Evolutionary conservation across 495 filamentous ascomycete genomes (phyloP), one percentile per base, ranked within the genome.

Genomic region (Tuber calosporum): DNA sequence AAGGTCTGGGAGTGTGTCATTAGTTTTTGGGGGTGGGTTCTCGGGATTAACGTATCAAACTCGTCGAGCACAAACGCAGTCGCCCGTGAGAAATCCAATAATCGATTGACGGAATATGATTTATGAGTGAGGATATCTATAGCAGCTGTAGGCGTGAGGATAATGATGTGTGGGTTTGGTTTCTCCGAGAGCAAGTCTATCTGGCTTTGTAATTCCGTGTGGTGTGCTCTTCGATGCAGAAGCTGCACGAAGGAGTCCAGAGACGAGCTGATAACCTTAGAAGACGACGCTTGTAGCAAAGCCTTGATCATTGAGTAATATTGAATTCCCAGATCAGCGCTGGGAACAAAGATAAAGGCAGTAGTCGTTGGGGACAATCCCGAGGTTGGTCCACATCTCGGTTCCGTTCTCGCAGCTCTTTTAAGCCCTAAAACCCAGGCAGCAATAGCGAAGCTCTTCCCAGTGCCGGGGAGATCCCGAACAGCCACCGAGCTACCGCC

Each of bases 361-460:
- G 80, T 81, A n/a, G 79, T 81, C 38, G 79, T 79, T 39, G 78
- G 78, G 42, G 67, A 43, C 13, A 68, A 26, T 42, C 45, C 67
- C 26, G 39, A 45, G 9, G 7, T 41, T 6, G 42, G 19, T 20
- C n/a, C 26, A 2, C 36, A 20, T 7, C 2, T 7, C 1, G 22
- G 9, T 34, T 41, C 38, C n/a, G 42, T 8, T 34, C 62, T 62
- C 40, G 75, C 70, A 13, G 79, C 42, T 11, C 80, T 70, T 38
- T 77, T 72, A 5, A 81, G 62, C 4, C 77, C 74, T 38, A 81
- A 42, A 20, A 81, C 58, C 80, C 80, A 81, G 15, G 71, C 69
- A 4, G 77, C 73, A n/a, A 81, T 79, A 17, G 79, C 77, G 34
- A 81, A 81, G 1, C 74, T 80, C 71, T 81, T 81, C 36, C 80